A percentile compares a stretch with the other conserved stretches of the same genome.
These are phyloP conservation scores for Babesia microti DNA, from an alignment of 169 alveolate species.

Conservation along the genomic window DNA sequence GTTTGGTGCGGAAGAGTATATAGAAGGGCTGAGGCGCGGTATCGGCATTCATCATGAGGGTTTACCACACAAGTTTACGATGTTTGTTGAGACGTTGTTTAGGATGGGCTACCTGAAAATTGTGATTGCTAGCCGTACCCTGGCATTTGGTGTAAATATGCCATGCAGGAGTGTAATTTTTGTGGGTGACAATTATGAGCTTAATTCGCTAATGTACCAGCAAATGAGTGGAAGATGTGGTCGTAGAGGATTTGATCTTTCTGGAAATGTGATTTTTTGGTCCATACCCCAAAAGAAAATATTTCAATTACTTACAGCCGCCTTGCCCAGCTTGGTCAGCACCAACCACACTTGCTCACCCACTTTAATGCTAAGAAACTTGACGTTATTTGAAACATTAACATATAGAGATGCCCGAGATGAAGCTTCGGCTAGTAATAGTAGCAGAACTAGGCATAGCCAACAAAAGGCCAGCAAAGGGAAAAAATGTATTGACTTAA, in stretches of 20 bases:
- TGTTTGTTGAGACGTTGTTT: conserved; percentile 70
- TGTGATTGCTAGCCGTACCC: conserved; percentile 70
- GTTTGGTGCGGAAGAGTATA: conserved; percentile 39
- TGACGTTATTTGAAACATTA: conserved; percentile 34
- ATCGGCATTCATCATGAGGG: conserved; percentile 85
- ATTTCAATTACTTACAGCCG: conserved; percentile 56
- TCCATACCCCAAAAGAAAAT: conserved; percentile 69
- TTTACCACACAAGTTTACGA: conserved; percentile 55
- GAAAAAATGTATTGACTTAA: too few species aligned
- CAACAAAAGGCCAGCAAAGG: too few species aligned
- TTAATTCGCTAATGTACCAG: conserved; percentile 76
- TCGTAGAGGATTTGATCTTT: conserved; percentile 81
- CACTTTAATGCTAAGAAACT: conserved; percentile 14
- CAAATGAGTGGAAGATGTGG: conserved; percentile 87
- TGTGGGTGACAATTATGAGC: conserved; percentile 68
- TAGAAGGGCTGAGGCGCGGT: conserved; percentile 76
- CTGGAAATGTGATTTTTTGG: conserved; percentile 80
- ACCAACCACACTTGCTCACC: conserved; percentile 25
- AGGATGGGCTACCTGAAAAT: conserved; percentile 70
- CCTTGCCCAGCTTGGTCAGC: conserved; percentile 58
- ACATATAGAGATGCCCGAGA: too few species aligned
- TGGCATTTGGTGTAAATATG: conserved; percentile 84
- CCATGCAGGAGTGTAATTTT: conserved; percentile 78
- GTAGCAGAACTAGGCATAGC: too few species aligned
- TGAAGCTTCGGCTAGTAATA: too few species aligned